These are phyloP conservation scores for Macrophomina phaseolina DNA, from an alignment of 2,329 filamentous ascomycete species.

Conservation along the genomic window DNA sequence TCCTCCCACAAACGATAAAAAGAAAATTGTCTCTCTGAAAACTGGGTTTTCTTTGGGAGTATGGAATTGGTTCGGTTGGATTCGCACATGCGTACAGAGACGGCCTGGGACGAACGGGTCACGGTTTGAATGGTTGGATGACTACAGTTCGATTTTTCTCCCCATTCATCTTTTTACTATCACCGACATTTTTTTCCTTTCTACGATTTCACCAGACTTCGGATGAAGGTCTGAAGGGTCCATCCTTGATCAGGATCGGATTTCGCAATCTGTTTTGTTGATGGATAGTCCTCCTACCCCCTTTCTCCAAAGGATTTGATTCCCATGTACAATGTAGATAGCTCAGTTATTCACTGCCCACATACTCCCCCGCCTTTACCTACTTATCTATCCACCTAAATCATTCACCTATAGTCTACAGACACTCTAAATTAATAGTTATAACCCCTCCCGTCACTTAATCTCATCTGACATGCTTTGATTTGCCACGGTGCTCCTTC, in stretches of 20 bases:
- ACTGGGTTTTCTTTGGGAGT: slow-evolving; percentile 4
- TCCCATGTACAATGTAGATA: slow-evolving; percentile 24
- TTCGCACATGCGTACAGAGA: not conserved
- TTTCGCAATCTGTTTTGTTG: not conserved
- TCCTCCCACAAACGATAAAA: not conserved
- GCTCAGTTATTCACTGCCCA: not conserved
- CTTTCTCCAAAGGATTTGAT: not conserved
- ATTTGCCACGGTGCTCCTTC: too few species aligned
- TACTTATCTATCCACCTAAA: not conserved
- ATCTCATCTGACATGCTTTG: too few species aligned
- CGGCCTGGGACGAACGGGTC: not conserved
- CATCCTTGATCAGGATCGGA: slow-evolving; percentile 5
- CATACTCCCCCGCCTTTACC: not conserved
- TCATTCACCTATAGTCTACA: too few species aligned
- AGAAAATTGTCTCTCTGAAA: not conserved
- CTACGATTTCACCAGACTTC: not conserved
- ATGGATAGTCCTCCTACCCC: not conserved
- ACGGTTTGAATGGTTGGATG: slow-evolving; percentile 19
- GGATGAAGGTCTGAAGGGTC: not conserved
- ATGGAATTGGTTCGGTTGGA: not conserved
- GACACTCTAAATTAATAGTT: not conserved
- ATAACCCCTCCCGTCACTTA: too few species aligned
- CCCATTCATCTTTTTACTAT: not conserved
- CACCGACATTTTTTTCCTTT: not conserved
- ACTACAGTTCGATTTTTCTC: not conserved